phyloP scores from a whole-genome alignment of 345 rosid genomes.

The Balakata baccata region DNA sequence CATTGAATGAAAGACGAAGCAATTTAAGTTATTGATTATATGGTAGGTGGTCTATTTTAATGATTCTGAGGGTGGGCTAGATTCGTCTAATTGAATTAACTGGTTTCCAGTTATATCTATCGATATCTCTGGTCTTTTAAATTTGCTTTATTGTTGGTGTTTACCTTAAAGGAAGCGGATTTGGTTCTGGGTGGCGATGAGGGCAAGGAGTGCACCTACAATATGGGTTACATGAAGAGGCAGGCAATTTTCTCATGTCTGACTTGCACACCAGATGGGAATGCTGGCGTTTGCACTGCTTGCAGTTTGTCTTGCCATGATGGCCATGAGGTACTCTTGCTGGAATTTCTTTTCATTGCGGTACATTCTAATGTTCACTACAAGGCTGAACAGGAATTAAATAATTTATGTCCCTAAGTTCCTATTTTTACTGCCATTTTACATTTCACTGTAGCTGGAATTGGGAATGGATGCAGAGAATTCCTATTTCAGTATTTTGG shows the following conservation, averaged over 20 bases:
- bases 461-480: not conserved
- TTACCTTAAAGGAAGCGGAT: slow-evolving; percentile 64
- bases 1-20: not conserved
- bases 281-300: slow-evolving; percentile 93
- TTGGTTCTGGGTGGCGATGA: slow-evolving; percentile 98
- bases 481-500: not conserved
- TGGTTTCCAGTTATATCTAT: no score
- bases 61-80: not conserved
- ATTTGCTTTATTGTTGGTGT: slow-evolving; percentile 1
- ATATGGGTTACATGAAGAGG: slow-evolving; percentile 81
- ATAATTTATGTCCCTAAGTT: not conserved
- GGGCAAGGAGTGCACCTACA: slow-evolving; percentile 89
- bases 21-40: not conserved
- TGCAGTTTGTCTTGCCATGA: slow-evolving; percentile 93
- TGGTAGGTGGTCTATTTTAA: not conserved
- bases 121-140: not conserved
- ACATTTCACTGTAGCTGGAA: not conserved
- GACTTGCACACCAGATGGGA: slow-evolving; percentile 86
- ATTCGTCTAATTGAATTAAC: not conserved
- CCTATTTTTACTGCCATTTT: not conserved
- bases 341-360: not conserved
- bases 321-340: slow-evolving; percentile 76
- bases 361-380: not conserved
- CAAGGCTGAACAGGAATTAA: not conserved
- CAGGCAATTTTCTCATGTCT: slow-evolving; percentile 93